Evolutionary conservation across 345 rosid genomes (phyloP), one percentile per base, ranked within the genome.

Genomic region (Sisymbrium irio): DNA sequence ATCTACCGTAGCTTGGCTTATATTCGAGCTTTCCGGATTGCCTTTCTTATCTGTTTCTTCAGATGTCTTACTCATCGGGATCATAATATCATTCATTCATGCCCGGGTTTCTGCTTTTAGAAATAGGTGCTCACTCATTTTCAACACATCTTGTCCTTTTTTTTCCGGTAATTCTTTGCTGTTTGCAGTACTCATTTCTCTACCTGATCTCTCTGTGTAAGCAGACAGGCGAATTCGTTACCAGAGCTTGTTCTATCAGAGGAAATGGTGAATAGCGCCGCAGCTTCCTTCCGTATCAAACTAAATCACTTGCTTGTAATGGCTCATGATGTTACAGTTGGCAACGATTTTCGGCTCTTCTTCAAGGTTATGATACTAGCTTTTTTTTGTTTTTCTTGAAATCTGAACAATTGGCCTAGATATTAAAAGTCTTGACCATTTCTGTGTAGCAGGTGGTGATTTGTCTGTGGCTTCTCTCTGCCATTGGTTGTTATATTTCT

Each of bases 261-360:
- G 81, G 97, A 91, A 67, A 89, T 91, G 93, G 95, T 91, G 74
- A 82, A 84, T 53, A 85, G 80, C 73, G 89, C 86, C 0, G 95
- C 97, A 9, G 93, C 91, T 49, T 85, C 97, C 10, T 87, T 87
- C 62, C 95, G 97, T 75, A 83, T 84, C 58, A 91, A 87, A 80
- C 78, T 89, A 74, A 89, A 91, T 50, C 82, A 81, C 49, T 45
- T 89, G 45, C 94, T 91, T 78, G 93, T 91, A 47, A 85, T 89
- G 88, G 97, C 96, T 83, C 97, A 87, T 69, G 91, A 89, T 73
- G 87, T 85, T 14, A 91, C 96, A 32, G 83, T 89, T 71, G 97
- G 93, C 73, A 89, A 87, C 27, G 96, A 91, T 82, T 91, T 91
- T 70, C 83, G 85, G 66, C 83, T 85, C 62, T 91, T 91, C 72